Base-by-base conservation (phyloP, 129 eudicot genomes). In the Sambucus nigra region DNA sequence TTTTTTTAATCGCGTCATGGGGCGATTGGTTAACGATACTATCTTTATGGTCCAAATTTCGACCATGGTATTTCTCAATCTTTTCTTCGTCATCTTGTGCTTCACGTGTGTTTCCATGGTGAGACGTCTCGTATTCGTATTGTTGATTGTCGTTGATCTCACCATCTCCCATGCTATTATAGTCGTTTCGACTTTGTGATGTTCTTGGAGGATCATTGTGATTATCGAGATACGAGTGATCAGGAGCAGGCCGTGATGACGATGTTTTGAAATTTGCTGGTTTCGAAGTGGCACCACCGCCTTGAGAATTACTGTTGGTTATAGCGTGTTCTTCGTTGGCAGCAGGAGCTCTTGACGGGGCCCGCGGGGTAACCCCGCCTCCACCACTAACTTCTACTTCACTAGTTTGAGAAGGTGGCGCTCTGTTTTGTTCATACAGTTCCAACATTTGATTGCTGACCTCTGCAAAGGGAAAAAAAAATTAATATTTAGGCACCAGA, bases 391-490 rank as follows among this genome's bases (percentile, higher is more conserved):
- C 94, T 49, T 84, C 95, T 47, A 79, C 89, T 72, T 86, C 99
- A 73, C 94, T 79, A 22, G 89, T 79, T 70, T 85, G 99, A 53
- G 94, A 61, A 55, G 79, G 83, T 12, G 89, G 89, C 61, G 66
- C 72, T 73, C 74, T 74, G 25, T 86, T 91, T 64, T 91, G 99
- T 48, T 91, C 95, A 60, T 91, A 91, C 50, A 91, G 60, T 59
- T 89, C 98, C 20, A 89, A 62, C 95, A 89, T 81, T 72, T 91
- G 99, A 67, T 91, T 91, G 70, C 99, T 86, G 45, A 91, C 94
- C 75, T 85, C 99, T 85, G 87, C 76, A 86, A 68, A 65, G 11
- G 33, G 46, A 44, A 10, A 55, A 53, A 3, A 31, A 41, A 16
- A 42, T 11, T 22, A 22, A 28, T 18, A 25, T 51, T 51, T 18